Conservation (phyloP, 73 alveolate genomes). For the Paramecium pentaurelia region DNA sequence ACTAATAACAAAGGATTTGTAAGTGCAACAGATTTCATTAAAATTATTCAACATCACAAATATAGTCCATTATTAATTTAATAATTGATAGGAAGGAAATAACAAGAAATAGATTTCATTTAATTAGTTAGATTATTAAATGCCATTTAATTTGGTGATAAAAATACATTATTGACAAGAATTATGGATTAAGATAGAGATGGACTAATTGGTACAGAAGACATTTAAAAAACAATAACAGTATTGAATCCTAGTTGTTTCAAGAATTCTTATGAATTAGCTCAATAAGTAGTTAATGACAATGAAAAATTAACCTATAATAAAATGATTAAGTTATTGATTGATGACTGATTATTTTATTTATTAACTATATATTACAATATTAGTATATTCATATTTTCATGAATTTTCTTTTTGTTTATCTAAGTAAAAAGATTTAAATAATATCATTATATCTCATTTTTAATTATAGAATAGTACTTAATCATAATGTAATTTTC, state of each 20-base stretch:
- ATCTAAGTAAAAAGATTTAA: too few relatives aligned
- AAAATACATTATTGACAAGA: neutral
- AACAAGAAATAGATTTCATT: constrained; percentile 16
- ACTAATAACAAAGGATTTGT: constrained; percentile 1
- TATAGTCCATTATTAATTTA: neutral
- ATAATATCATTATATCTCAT: too few relatives aligned
- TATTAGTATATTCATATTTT: neutral
- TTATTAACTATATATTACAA: too few relatives aligned
- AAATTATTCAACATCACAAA: neutral
- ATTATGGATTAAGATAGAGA: neutral
- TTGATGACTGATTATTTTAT: neutral
- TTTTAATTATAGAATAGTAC: too few relatives aligned
- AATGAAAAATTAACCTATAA: neutral
- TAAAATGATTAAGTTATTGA: neutral
- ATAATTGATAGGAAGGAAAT: neutral
- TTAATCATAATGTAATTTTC: too few relatives aligned
- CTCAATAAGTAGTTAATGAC: neutral
- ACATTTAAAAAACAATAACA: neutral
- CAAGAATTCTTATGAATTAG: neutral
- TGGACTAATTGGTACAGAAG: neutral
- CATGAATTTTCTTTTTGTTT: too few relatives aligned
- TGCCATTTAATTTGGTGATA: constrained; percentile 20
- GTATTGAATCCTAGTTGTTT: neutral
- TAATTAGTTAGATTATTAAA: neutral
- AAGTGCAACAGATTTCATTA: neutral